Percentiles rank a stretch among this genome's conserved stretches.
These are phyloP conservation scores for Scenedesmus sp. DNA, from an alignment of 163 green algal species.

Conservation along the genomic window DNA sequence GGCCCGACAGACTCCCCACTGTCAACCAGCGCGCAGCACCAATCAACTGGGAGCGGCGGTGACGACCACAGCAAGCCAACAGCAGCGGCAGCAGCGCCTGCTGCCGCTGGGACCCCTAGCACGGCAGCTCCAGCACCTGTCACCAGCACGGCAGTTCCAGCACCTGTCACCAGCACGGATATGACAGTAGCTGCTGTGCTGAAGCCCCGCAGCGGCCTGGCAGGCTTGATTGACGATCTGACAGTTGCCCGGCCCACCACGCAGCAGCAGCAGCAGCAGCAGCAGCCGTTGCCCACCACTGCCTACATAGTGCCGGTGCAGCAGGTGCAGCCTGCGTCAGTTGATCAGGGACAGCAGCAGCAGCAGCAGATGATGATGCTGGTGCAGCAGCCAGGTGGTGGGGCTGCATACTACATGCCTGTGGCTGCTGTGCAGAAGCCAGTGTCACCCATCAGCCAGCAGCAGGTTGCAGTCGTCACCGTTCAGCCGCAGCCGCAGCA, in stretches of 20 bases:
- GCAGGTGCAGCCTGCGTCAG: not conserved
- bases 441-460: not conserved
- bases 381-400: not conserved
- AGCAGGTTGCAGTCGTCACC: not conserved
- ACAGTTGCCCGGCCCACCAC: not conserved
- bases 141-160: not conserved
- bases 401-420: not conserved
- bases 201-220: slow-evolving; percentile 12
- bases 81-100: not conserved
- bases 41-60: not conserved
- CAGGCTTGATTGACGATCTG: not conserved
- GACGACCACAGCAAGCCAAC: not conserved
- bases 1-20: not conserved
- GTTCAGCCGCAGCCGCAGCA: slow-evolving; percentile 1
- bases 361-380: not conserved
- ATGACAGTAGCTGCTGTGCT: slow-evolving; percentile 4
- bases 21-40: not conserved
- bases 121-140: not conserved
- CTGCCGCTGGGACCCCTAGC: not conserved
- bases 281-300: not conserved
- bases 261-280: slow-evolving; percentile 7
- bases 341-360: not conserved
- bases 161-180: not conserved
- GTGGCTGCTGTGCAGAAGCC: not conserved
- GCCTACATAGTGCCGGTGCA: not conserved